phyloP scores from a whole-genome alignment of 331 rosid genomes.

The Spiraea crenata region DNA sequence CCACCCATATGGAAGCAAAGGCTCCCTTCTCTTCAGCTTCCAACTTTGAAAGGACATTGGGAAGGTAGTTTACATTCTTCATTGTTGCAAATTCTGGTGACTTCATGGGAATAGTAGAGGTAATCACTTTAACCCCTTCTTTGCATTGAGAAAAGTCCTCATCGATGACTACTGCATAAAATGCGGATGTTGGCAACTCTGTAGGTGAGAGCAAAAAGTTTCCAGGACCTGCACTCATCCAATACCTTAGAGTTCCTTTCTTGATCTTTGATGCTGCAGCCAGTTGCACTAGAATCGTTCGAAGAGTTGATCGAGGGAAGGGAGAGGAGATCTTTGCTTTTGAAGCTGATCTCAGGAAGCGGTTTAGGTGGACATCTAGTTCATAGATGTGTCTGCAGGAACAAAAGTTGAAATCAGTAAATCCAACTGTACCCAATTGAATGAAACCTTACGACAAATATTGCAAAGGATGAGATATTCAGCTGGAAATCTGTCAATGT shows the following conservation, averaged over 20 bases:
- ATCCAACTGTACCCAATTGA: background rate
- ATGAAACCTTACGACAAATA: background rate
- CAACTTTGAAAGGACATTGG: constrained; percentile 68
- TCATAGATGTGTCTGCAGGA: constrained; percentile 68
- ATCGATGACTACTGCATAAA: constrained; percentile 83
- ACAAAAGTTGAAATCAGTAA: constrained; percentile 15
- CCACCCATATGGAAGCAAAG: constrained; percentile 77
- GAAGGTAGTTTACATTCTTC: constrained; percentile 92
- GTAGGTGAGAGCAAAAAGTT: constrained; percentile 66
- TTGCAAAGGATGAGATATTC: background rate
- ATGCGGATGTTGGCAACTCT: constrained; percentile 57
- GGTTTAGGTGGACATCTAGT: constrained; percentile 74
- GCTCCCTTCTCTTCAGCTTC: constrained; percentile 93
- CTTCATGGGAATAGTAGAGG: constrained; percentile 76
- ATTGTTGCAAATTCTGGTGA: constrained; percentile 59
- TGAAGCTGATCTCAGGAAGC: constrained; percentile 77
- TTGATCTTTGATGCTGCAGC: constrained; percentile 59
- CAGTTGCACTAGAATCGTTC: constrained; percentile 75
- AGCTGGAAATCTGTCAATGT: background rate
- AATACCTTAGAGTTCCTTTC: constrained; percentile 70
- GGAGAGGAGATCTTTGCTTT: constrained; percentile 68
- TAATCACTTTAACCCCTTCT: constrained; percentile 81
- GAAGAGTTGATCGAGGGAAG: constrained; percentile 52
- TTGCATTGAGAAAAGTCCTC: constrained; percentile 56
- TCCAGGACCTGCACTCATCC: constrained; percentile 91